Evolutionary conservation across 805 yeast species (phyloP).

Genomic region (Starmerella sp.): DNA sequence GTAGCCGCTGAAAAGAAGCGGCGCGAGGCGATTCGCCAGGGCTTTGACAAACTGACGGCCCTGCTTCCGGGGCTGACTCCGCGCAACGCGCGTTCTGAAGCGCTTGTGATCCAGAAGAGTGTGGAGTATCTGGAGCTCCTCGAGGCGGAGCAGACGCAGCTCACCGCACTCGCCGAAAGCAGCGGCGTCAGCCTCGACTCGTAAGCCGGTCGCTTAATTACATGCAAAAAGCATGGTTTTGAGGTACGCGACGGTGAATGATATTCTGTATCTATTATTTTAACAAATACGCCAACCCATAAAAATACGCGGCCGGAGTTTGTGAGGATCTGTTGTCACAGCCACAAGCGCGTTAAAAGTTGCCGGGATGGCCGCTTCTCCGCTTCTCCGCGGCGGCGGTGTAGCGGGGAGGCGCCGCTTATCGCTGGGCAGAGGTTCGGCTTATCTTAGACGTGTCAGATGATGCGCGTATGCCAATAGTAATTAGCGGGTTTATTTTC

Average conservation of each 20-base stretch:
- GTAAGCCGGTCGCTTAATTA: background rate
- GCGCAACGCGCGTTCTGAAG: constrained; percentile 71
- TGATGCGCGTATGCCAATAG: background rate
- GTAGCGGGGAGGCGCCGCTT: background rate
- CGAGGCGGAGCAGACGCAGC: constrained; percentile 25
- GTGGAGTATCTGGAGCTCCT: constrained; percentile 28
- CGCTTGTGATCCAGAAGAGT: constrained; percentile 54
- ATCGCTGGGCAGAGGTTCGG: background rate
- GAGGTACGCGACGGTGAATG: too few relatives aligned
- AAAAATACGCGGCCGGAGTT: too few relatives aligned
- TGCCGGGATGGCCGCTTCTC: background rate
- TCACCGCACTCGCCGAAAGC: constrained; percentile 22
- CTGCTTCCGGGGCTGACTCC: constrained; percentile 61
- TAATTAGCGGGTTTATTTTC: background rate
- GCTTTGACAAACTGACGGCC: constrained; percentile 63
- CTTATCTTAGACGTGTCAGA: background rate
- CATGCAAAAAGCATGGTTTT: too few relatives aligned
- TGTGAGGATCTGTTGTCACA: too few relatives aligned
- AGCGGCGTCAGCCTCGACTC: constrained; percentile 1
- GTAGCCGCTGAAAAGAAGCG: constrained; percentile 80
- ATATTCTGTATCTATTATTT: too few relatives aligned
- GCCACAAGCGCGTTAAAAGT: background rate
- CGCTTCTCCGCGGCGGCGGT: background rate
- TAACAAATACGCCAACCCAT: too few relatives aligned
- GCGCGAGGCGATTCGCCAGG: constrained; percentile 71